phyloP scores from a whole-genome alignment of 2,329 filamentous ascomycete genomes.

The Atkinsonella hypoxylon region DNA sequence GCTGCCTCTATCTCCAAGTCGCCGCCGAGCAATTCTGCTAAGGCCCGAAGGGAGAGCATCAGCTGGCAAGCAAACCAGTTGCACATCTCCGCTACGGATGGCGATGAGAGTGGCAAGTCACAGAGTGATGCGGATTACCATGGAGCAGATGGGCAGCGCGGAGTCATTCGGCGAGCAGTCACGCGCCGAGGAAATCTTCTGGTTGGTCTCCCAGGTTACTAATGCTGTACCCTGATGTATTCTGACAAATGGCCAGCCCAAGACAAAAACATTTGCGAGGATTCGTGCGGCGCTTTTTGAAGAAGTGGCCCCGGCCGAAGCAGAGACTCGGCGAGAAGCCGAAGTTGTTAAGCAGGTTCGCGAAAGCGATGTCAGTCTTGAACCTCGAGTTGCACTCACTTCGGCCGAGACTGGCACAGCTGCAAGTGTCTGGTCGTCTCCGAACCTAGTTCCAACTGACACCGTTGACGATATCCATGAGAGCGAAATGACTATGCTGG shows the following conservation, averaged over 20 bases:
- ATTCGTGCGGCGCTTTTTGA: constrained; percentile 84
- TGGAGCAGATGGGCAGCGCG: constrained; percentile 48
- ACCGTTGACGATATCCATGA: constrained; percentile 58
- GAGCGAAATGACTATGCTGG: constrained; percentile 56
- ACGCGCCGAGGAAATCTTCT: constrained; percentile 81
- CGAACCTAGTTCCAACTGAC: constrained; percentile 52
- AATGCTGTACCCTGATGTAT: not conserved
- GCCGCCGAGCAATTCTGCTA: constrained; percentile 45
- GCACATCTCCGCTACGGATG: constrained; percentile 63
- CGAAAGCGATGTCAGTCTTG: constrained; percentile 66
- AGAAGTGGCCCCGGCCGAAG: constrained; percentile 77
- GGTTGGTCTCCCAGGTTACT: constrained; percentile 31
- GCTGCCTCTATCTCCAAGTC: constrained; percentile 51
- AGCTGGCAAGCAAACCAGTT: constrained; percentile 84
- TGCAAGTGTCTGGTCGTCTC: constrained; percentile 55
- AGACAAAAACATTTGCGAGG: constrained; percentile 89
- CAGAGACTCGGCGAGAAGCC: constrained; percentile 79
- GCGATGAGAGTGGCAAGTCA: constrained; percentile 54
- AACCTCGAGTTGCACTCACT: constrained; percentile 27
- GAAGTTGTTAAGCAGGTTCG: constrained; percentile 93
- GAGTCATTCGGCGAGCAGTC: constrained; percentile 71
- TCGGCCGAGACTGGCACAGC: constrained; percentile 34
- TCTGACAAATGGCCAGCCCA: constrained; percentile 48
- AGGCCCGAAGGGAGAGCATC: constrained; percentile 71
- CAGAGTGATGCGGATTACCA: constrained; percentile 46